Percentiles rank a stretch among this genome's conserved stretches.
phyloP scores from a whole-genome alignment of 148 eudicot species.

The Diospyros kaki region DNA sequence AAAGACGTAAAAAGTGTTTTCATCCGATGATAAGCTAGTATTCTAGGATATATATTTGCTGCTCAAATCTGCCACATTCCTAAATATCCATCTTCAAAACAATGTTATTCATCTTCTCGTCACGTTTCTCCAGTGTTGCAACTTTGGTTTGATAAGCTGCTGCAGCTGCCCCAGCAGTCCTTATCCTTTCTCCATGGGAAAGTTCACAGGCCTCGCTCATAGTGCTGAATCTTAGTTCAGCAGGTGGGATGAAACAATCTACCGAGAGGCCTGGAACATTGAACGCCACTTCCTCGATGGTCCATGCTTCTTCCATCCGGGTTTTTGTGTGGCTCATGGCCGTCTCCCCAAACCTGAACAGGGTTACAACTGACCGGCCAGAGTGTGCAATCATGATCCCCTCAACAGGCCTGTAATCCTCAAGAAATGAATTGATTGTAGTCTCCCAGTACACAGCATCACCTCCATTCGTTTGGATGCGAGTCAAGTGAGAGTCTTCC shows the following conservation, averaged over 20 bases:
- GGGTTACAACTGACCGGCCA: conserved; percentile 88
- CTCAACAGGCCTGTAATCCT: conserved; percentile 79
- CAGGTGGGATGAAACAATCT: conserved; percentile 94
- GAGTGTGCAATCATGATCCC: conserved; percentile 96
- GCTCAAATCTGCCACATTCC: conserved; percentile 24
- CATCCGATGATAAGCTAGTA: conserved; percentile 10
- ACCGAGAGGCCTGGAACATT: conserved; percentile 68
- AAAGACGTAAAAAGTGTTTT: conserved; percentile 1
- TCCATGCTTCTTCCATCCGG: conserved; percentile 43
- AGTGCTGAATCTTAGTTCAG: conserved; percentile 60
- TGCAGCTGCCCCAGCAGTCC: conserved; percentile 45
- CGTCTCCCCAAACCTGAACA: conserved; percentile 87
- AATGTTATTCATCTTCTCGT: conserved; percentile 37
- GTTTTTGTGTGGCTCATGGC: conserved; percentile 63
- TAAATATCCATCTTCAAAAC: conserved; percentile 56
- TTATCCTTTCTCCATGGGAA: conserved; percentile 55
- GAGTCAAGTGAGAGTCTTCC: conserved; percentile 70
- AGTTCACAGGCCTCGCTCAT: conserved; percentile 56
- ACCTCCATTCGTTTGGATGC: conserved; percentile 84
- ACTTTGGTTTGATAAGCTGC: conserved; percentile 70
- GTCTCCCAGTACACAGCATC: conserved; percentile 98
- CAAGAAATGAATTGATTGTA: conserved; percentile 73
- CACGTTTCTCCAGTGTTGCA: conserved; percentile 49
- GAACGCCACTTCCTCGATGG: conserved; percentile 39
- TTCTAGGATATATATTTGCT: conserved; percentile 1